These are phyloP conservation scores for Cornus suecica DNA, from an alignment of 148 eudicot species.

Conservation along the genomic window DNA sequence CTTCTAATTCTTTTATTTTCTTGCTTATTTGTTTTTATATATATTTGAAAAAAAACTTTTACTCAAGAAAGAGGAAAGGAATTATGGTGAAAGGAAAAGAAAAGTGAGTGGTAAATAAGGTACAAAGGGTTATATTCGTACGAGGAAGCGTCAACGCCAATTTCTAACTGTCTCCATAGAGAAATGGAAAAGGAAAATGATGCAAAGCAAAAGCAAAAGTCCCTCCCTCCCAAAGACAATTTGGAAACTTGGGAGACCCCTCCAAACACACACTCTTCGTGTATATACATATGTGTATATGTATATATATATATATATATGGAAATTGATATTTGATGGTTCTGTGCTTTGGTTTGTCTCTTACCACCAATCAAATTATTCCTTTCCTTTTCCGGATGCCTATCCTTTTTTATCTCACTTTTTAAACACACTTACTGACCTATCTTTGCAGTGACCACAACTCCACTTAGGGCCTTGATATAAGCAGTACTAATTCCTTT, in stretches of 20 bases:
- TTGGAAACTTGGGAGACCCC: slow-evolving; percentile 8
- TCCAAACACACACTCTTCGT: neutral
- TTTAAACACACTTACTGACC: neutral
- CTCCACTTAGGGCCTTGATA: slow-evolving; percentile 2
- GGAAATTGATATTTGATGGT: neutral
- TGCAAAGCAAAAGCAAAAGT: slow-evolving; percentile 21
- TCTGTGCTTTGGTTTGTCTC: slow-evolving; percentile 6
- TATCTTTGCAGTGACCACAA: slow-evolving; percentile 25
- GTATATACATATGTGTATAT: neutral
- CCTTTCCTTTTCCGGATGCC: slow-evolving; percentile 19
- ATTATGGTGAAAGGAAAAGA: neutral
- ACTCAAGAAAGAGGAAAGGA: too few relatives aligned
- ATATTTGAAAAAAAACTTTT: too few relatives aligned
- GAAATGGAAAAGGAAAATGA: slow-evolving; percentile 20
- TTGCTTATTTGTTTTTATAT: too few relatives aligned
- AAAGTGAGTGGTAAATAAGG: neutral
- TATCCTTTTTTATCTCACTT: slow-evolving; percentile 2
- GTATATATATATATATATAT: neutral
- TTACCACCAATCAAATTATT: slow-evolving; percentile 17
- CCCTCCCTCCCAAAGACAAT: neutral
- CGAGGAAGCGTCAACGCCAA: slow-evolving; percentile 36
- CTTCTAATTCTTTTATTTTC: too few relatives aligned
- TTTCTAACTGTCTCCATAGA: slow-evolving; percentile 23
- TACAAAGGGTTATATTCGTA: slow-evolving; percentile 9
- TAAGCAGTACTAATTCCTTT: neutral